Evolutionary conservation across 129 eudicot species (phyloP).

Genomic region (Centaurea solstitialis): DNA sequence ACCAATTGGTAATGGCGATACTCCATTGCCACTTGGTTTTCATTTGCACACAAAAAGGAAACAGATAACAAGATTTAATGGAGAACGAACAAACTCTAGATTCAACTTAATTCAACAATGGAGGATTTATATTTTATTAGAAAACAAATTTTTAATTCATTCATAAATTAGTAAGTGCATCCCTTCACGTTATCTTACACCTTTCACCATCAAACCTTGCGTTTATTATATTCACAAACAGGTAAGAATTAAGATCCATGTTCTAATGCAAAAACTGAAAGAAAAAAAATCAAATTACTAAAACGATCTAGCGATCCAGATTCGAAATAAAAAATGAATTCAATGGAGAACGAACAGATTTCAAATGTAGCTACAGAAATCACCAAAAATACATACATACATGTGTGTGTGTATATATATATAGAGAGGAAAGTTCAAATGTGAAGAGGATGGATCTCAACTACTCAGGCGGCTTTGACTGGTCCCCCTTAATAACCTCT

Average conservation of each 20-base stretch:
- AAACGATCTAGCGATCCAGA: slow-evolving; percentile 18
- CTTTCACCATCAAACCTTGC: slow-evolving; percentile 20
- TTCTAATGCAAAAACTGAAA: neutral
- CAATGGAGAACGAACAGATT: neutral
- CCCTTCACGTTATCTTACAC: slow-evolving; percentile 19
- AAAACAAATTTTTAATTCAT: neutral
- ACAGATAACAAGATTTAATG: neutral
- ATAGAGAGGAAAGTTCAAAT: too few relatives aligned
- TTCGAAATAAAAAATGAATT: slow-evolving; percentile 2
- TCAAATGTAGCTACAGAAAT: neutral
- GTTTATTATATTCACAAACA: slow-evolving; percentile 21
- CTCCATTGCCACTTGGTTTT: slow-evolving; percentile 12
- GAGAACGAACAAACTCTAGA: neutral
- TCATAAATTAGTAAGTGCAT: neutral
- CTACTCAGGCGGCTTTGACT: too few relatives aligned
- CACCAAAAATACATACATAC: neutral
- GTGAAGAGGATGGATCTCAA: too few relatives aligned
- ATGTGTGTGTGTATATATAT: too few relatives aligned
- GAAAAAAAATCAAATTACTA: neutral
- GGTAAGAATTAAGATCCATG: slow-evolving; percentile 1
- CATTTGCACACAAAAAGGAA: neutral
- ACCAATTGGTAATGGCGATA: slow-evolving; percentile 4
- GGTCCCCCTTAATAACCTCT: too few relatives aligned
- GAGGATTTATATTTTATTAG: neutral
- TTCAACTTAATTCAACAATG: neutral